Evolutionary conservation across 208 protist species (phyloP), one percentile per base, ranked within the genome.

Genomic region (Acanthamoeba lenticulata): DNA sequence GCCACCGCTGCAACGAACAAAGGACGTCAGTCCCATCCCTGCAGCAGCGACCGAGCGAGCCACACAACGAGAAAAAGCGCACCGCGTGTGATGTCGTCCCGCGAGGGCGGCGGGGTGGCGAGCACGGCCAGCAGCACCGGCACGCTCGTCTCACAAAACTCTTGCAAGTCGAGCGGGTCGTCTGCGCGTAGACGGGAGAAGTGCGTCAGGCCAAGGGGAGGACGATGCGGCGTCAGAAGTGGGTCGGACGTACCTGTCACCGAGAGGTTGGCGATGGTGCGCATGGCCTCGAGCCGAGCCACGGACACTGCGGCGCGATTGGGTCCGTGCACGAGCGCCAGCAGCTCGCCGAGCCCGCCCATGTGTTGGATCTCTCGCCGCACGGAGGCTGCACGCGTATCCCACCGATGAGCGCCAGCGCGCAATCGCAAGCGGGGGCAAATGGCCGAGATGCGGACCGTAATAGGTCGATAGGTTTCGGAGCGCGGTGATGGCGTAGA

Each of bases 181-280:
- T 92, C 86, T 92, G 45, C 17, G 6, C 34, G 72, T 83, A 44
- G 29, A 55, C 36, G 0, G 6, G 38, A 44, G 17, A 40, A 65
- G 4, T 90, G 40, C 17, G 7, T 27, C 40, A 45, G 36, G 15
- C 21, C 15, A 79, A 40, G 67, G 17, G 21, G 52, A 15, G 0
- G 52, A 0, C 19, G 21, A 13, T 72, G 4, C 32, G 62, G 62
- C 62, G 11, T 72, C 24, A 17, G 62, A 32, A 38, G 9, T 24
- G n/a, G 19, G 6, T 42, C 38, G 27, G 27, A 17, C 62, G 86
- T 29, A 94, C 90, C 90, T 5, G 90, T 85, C 2, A 94, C 69
- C 13, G 90, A 94, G 34, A 94, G 90, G 72, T 94, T 94, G 42
- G 90, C 67, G 45, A 94, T 94, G 17, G 69, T 65, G 24, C 69